Percentiles rank a stretch among this genome's conserved stretches.
phyloP scores from a whole-genome alignment of 176 grass and related monocot genomes.

The Zea mays region DNA sequence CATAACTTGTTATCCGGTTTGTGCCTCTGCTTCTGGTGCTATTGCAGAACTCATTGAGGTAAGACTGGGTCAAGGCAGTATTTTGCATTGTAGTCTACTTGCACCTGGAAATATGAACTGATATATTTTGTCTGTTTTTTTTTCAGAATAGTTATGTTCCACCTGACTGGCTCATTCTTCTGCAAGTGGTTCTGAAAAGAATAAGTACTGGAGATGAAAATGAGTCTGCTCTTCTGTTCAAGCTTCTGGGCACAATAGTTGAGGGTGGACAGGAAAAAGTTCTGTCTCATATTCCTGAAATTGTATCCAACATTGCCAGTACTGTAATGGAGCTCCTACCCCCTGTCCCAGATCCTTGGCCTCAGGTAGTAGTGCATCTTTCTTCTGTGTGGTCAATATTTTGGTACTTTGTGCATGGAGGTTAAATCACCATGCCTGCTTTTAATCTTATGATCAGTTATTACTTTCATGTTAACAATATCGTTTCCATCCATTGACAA shows the following conservation, averaged over 20 bases:
- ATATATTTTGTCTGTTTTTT: conserved; percentile 25
- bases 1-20: conserved; percentile 75
- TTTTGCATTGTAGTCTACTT: conserved; percentile 7
- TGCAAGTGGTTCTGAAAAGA: conserved; percentile 61
- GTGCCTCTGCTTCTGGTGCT: conserved; percentile 77
- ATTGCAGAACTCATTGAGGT: conserved; percentile 86
- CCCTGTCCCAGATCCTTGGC: conserved; percentile 71
- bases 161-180: conserved; percentile 65
- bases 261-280: conserved; percentile 66
- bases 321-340: conserved; percentile 59
- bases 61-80: conserved; percentile 4
- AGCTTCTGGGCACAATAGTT: conserved; percentile 78
- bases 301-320: conserved; percentile 57
- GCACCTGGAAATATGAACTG: conserved; percentile 36
- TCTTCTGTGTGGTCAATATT: conserved; percentile 23
- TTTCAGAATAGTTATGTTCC: conserved; percentile 69
- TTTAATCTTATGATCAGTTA: conserved; percentile 1
- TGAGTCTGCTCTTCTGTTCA: conserved; percentile 76
- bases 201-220: conserved; percentile 62
- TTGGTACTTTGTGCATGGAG: conserved; percentile 9
- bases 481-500: background rate
- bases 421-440: conserved; percentile 4
- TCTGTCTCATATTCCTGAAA: conserved; percentile 59
- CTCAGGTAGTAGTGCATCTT: conserved; percentile 60
- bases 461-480: conserved; percentile 5